phyloP scores from a whole-genome alignment of 345 rosid species.

The Sonneratia alba region DNA sequence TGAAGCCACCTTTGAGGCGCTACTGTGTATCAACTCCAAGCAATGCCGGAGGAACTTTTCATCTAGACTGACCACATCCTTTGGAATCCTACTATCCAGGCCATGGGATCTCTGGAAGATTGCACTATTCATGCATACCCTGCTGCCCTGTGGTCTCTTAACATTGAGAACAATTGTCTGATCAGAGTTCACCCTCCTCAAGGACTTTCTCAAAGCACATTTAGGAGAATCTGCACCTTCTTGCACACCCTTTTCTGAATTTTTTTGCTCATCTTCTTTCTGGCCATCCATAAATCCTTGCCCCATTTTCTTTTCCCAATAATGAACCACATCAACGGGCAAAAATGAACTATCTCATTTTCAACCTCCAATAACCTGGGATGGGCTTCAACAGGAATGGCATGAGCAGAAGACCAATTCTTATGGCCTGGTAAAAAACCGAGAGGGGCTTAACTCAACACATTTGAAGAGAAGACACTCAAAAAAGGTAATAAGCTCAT shows the following conservation, averaged over 20 bases:
- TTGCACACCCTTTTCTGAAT: conserved; percentile 19
- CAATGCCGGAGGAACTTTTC: conserved; percentile 72
- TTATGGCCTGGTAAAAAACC: background rate
- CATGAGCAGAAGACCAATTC: background rate
- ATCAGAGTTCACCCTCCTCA: conserved; percentile 33
- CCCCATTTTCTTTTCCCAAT: conserved; percentile 37
- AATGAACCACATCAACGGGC: conserved; percentile 8
- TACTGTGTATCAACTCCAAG: conserved; percentile 49
- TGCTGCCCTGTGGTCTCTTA: conserved; percentile 40
- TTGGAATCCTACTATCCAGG: conserved; percentile 53
- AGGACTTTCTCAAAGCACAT: conserved; percentile 21
- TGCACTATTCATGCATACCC: conserved; percentile 35
- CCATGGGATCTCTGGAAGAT: conserved; percentile 30
- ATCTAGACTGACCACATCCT: conserved; percentile 58
- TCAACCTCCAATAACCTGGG: conserved; percentile 22
- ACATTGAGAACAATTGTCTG: conserved; percentile 30
- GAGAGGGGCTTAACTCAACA: background rate
- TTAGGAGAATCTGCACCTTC: conserved; percentile 16
- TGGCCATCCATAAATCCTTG: conserved; percentile 20
- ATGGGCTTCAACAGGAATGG: conserved; percentile 5
- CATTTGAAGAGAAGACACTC: background rate
- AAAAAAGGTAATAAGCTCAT: background rate
- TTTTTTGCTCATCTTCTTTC: conserved; percentile 38
- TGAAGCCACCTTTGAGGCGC: conserved; percentile 41
- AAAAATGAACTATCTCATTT: conserved; percentile 6